Evolutionary conservation across 257 asterid species (phyloP).

Genomic region (Scutellaria baicalensis): DNA sequence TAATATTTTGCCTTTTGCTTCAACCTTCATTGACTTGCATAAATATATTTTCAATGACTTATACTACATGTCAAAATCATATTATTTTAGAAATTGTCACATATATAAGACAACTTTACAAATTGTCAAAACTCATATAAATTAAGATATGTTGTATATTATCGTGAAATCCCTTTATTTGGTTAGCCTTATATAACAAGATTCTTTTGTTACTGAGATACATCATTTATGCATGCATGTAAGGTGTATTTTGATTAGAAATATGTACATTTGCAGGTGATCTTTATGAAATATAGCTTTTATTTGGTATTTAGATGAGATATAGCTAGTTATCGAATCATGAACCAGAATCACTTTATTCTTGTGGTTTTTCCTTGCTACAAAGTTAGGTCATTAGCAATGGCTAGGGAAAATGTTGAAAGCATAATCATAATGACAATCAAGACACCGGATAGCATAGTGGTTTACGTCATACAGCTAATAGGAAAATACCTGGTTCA

Average conservation of each 20-base stretch:
- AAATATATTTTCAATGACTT: not conserved
- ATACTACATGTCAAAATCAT: not conserved
- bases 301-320: too few species aligned
- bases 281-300: too few species aligned
- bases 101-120: not conserved
- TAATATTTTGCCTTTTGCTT: not conserved
- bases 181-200: not conserved
- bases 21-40: not conserved
- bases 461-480: not conserved
- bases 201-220: not conserved
- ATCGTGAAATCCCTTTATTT: not conserved
- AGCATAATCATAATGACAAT: not conserved
- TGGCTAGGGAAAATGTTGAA: not conserved
- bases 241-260: too few species aligned
- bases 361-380: not conserved
- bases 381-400: not conserved
- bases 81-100: not conserved
- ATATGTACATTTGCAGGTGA: too few species aligned
- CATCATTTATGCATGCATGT: too few species aligned
- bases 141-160: not conserved
- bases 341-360: too few species aligned
- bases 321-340: too few species aligned
- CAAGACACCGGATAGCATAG: not conserved
- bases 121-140: not conserved
- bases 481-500: conserved; percentile 57